Evolutionary conservation across 371 early-diverging fungal species (phyloP).

Genomic region (Fennellomyces sp.): DNA sequence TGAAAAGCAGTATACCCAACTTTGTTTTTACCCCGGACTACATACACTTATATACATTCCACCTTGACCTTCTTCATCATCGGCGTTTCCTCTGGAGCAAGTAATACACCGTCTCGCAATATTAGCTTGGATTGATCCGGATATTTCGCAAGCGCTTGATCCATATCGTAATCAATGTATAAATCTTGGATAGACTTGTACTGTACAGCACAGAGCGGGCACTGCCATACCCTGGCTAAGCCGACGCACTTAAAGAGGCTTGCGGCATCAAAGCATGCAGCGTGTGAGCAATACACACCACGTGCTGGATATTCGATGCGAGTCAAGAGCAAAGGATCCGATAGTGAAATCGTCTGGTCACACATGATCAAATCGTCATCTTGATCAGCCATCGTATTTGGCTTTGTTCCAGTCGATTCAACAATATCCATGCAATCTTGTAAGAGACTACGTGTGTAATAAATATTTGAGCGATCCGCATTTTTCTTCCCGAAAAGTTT

Average conservation of each 20-base stretch:
- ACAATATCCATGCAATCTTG: neutral
- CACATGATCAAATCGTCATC: constrained; percentile 28
- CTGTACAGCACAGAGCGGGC: constrained; percentile 20
- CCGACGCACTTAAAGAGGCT: constrained; percentile 17
- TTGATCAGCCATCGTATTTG: constrained; percentile 9
- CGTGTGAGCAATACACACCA: constrained; percentile 43
- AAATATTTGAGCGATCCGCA: neutral
- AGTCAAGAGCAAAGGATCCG: constrained; percentile 35
- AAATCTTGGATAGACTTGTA: constrained; percentile 25
- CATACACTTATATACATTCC: neutral
- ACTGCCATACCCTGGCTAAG: constrained; percentile 14
- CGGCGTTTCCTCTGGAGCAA: neutral
- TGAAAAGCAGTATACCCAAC: neutral
- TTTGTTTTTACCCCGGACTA: neutral
- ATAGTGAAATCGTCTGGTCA: constrained; percentile 33
- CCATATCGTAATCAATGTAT: constrained; percentile 20
- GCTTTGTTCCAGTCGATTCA: neutral
- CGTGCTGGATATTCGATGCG: constrained; percentile 39
- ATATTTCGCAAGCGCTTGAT: constrained; percentile 13
- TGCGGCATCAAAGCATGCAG: constrained; percentile 35
- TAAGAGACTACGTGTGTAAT: neutral
- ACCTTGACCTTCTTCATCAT: neutral
- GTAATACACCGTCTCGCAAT: constrained; percentile 9
- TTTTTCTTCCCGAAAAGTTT: neutral
- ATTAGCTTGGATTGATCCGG: constrained; percentile 16